phyloP scores from a whole-genome alignment of 2,329 filamentous ascomycete genomes.

The Epichloe brachyelytri region DNA sequence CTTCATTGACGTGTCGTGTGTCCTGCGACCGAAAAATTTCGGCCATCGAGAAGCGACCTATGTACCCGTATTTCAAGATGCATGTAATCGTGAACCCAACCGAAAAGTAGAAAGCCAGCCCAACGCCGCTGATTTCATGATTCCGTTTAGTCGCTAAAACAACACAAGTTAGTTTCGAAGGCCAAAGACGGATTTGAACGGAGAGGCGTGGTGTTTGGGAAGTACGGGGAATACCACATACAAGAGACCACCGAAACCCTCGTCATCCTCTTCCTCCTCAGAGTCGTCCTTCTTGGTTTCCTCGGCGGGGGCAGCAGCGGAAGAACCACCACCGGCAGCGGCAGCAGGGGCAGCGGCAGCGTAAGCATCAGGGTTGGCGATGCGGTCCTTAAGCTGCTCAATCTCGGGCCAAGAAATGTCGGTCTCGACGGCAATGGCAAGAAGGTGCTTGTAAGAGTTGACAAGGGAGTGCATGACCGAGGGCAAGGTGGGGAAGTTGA shows the following conservation, averaged over 20 bases:
- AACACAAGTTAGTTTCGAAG: slow-evolving; percentile 24
- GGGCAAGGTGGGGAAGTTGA: slow-evolving; percentile 91
- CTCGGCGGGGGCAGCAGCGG: slow-evolving; percentile 40
- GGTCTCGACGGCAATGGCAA: slow-evolving; percentile 80
- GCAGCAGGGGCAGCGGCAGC: slow-evolving; percentile 67
- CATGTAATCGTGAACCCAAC: slow-evolving; percentile 30
- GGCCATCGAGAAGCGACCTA: slow-evolving; percentile 33
- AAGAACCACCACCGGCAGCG: slow-evolving; percentile 33
- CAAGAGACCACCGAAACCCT: slow-evolving; percentile 74
- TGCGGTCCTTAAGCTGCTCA: slow-evolving; percentile 97
- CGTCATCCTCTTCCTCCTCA: slow-evolving; percentile 55
- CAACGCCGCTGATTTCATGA: slow-evolving; percentile 23
- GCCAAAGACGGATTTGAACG: not conserved
- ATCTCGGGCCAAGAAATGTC: slow-evolving; percentile 93
- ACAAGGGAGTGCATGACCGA: slow-evolving; percentile 93
- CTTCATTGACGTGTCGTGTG: slow-evolving; percentile 17
- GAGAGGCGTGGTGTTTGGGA: not conserved
- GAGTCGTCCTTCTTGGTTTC: slow-evolving; percentile 54
- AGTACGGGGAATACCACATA: slow-evolving; percentile 21
- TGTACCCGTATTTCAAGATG: slow-evolving; percentile 28
- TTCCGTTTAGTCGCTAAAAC: slow-evolving; percentile 37
- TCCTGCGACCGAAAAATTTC: slow-evolving; percentile 20
- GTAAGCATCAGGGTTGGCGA: slow-evolving; percentile 96
- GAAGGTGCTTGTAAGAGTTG: slow-evolving; percentile 96
- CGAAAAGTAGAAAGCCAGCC: slow-evolving; percentile 27